phyloP scores from a whole-genome alignment of 2,329 filamentous ascomycete genomes.

The Aspergillus sergii region DNA sequence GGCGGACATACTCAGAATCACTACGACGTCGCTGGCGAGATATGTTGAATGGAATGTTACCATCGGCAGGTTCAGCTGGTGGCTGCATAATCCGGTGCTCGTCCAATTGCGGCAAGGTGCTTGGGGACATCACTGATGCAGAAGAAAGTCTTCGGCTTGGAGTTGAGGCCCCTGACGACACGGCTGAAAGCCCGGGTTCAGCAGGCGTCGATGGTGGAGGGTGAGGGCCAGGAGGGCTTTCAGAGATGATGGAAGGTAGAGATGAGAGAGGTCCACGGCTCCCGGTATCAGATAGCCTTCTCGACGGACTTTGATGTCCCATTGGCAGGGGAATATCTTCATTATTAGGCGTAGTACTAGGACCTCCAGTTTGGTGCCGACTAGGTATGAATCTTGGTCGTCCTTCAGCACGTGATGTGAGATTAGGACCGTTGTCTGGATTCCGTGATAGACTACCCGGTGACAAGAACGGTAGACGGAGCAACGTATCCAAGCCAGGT shows the following conservation, averaged over 20 bases:
- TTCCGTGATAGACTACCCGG: constrained; percentile 46
- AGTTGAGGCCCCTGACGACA: constrained; percentile 56
- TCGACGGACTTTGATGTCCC: constrained; percentile 38
- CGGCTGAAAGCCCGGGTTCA: constrained; percentile 58
- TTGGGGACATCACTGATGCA: constrained; percentile 46
- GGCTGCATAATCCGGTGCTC: constrained; percentile 41
- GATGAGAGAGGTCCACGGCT: constrained; percentile 34
- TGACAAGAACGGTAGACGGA: constrained; percentile 48
- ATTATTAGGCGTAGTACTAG: constrained; percentile 49
- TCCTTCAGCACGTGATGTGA: constrained; percentile 57
- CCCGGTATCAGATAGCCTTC: constrained; percentile 36
- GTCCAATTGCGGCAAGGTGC: constrained; percentile 41
- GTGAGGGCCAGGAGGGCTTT: constrained; percentile 60
- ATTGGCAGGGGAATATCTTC: constrained; percentile 59
- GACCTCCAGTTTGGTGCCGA: constrained; percentile 57
- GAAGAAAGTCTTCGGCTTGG: constrained; percentile 51
- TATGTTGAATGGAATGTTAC: constrained; percentile 44
- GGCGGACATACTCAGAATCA: constrained; percentile 59
- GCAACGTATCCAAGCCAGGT: constrained; percentile 48
- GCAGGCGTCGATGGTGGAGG: constrained; percentile 67
- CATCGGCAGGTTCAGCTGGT: constrained; percentile 44
- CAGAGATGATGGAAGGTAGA: constrained; percentile 51
- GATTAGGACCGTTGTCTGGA: constrained; percentile 50
- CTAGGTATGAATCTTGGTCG: constrained; percentile 58
- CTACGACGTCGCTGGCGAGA: constrained; percentile 59